Evolutionary conservation across 345 rosid genomes (phyloP).

Genomic region (Kernera saxatilis): DNA sequence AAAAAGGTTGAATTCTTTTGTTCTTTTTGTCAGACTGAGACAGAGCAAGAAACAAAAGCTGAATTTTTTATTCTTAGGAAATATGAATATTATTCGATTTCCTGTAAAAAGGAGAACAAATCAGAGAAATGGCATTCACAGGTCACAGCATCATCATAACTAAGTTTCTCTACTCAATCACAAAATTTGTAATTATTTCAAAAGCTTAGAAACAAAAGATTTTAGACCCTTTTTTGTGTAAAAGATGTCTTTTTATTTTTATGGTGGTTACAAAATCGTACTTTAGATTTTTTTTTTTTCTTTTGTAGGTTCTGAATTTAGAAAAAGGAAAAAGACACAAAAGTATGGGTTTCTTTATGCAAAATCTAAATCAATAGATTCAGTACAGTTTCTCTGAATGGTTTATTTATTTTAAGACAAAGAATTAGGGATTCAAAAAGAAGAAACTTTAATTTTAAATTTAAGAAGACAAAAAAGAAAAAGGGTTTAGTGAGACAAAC

Average conservation of each 20-base stretch:
- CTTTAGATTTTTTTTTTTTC: not conserved
- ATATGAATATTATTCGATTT: not conserved
- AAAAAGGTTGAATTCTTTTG: constrained; percentile 26
- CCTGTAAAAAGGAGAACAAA: constrained; percentile 27
- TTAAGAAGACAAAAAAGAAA: not conserved
- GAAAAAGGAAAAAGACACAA: constrained; percentile 7
- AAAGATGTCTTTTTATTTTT: not conserved
- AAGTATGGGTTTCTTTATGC: constrained; percentile 6
- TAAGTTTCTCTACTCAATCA: too few relatives aligned
- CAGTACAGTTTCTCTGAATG: not conserved
- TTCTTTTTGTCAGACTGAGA: constrained; percentile 32
- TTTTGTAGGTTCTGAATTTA: not conserved
- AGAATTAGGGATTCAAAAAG: not conserved
- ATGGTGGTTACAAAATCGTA: constrained; percentile 14
- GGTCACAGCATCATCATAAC: constrained; percentile 16
- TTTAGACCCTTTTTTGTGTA: not conserved
- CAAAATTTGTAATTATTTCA: not conserved
- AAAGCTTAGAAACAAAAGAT: not conserved
- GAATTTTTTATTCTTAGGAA: constrained; percentile 1
- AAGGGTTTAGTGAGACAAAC: constrained; percentile 28
- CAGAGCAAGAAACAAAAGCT: constrained; percentile 25
- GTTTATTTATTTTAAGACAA: not conserved
- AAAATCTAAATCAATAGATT: constrained; percentile 12
- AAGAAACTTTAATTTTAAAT: not conserved
- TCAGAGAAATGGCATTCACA: constrained; percentile 19